Evolutionary conservation across 225 moss, liverwort and hornwort genomes (phyloP).

Genomic region (Takakia lepidozioides): DNA sequence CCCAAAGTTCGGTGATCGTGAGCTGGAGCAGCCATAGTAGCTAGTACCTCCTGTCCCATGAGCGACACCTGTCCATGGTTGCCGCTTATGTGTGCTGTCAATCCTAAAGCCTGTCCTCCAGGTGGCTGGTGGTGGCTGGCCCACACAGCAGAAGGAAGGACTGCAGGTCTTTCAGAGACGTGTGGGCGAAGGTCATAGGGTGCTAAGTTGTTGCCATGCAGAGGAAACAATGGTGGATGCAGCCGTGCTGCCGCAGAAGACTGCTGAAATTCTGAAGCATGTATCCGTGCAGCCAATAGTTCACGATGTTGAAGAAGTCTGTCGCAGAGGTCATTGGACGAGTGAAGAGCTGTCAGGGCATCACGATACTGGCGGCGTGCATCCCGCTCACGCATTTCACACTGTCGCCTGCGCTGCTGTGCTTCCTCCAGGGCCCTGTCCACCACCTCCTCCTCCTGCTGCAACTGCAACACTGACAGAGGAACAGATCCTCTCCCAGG

Average conservation of each 20-base stretch:
- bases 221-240: slow-evolving; percentile 18
- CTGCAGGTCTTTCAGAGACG: slow-evolving; percentile 15
- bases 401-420: slow-evolving; percentile 40
- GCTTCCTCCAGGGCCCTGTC: slow-evolving; percentile 67
- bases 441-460: slow-evolving; percentile 61
- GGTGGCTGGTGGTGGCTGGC: slow-evolving; percentile 4
- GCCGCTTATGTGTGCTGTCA: not conserved
- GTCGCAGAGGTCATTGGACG: slow-evolving; percentile 48
- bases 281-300: slow-evolving; percentile 39
- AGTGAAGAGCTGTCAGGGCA: slow-evolving; percentile 45
- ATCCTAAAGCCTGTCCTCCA: slow-evolving; percentile 4
- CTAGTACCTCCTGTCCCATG: too few relatives aligned
- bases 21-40: too few relatives aligned
- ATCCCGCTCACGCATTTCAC: slow-evolving; percentile 55
- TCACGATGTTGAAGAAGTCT: slow-evolving; percentile 44
- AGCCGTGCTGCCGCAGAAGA: too few relatives aligned
- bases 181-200: slow-evolving; percentile 14
- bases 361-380: slow-evolving; percentile 62
- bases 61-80: not conserved
- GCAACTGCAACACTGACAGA: slow-evolving; percentile 31
- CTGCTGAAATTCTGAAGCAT: slow-evolving; percentile 43
- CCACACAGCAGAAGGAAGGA: slow-evolving; percentile 5
- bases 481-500: slow-evolving; percentile 10
- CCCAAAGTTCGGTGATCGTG: slow-evolving; percentile 6
- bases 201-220: slow-evolving; percentile 18